A percentile compares a stretch with the other conserved stretches of the same genome.
These are phyloP conservation scores for Claviceps sp. DNA, from an alignment of 2,329 filamentous ascomycete species.

Conservation along the genomic window DNA sequence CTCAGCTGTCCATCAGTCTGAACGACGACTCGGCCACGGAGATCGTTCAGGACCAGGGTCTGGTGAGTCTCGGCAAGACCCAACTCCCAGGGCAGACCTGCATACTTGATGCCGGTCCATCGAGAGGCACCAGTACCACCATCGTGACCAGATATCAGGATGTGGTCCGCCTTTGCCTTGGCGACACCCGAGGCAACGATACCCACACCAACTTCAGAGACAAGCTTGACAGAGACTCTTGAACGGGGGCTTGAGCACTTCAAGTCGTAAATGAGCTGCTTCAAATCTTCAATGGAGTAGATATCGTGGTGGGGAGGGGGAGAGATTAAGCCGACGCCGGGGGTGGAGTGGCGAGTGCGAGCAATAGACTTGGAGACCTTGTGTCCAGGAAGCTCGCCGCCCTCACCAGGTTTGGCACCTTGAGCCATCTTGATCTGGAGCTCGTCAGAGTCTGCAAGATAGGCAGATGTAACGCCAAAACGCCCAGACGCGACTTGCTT, in stretches of 20 bases:
- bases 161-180: slow-evolving; percentile 94
- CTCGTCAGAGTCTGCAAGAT: slow-evolving; percentile 89
- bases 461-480: slow-evolving; percentile 91
- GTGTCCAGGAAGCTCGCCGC: slow-evolving; percentile 91
- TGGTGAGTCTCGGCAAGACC: slow-evolving; percentile 96
- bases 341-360: slow-evolving; percentile 87
- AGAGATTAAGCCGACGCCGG: slow-evolving; percentile 90
- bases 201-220: slow-evolving; percentile 93
- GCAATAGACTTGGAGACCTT: slow-evolving; percentile 93
- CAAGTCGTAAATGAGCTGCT: slow-evolving; percentile 93
- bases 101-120: slow-evolving; percentile 99
- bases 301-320: slow-evolving; percentile 96
- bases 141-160: slow-evolving; percentile 91
- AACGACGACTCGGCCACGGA: slow-evolving; percentile 87
- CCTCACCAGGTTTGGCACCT: slow-evolving; percentile 93
- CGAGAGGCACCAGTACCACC: slow-evolving; percentile 92
- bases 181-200: slow-evolving; percentile 96
- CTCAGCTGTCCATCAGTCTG: slow-evolving; percentile 92
- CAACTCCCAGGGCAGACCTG: slow-evolving; percentile 90
- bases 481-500: slow-evolving; percentile 95
- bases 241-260: slow-evolving; percentile 92
- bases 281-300: slow-evolving; percentile 95
- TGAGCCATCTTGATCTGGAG: slow-evolving; percentile 99
- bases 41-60: slow-evolving; percentile 87
- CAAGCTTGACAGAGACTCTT: slow-evolving; percentile 90